A percentile compares a stretch with the other conserved stretches of the same genome.
phyloP scores from a whole-genome alignment of 1,139 yeast species.

The Pneumocystis carinii region DNA sequence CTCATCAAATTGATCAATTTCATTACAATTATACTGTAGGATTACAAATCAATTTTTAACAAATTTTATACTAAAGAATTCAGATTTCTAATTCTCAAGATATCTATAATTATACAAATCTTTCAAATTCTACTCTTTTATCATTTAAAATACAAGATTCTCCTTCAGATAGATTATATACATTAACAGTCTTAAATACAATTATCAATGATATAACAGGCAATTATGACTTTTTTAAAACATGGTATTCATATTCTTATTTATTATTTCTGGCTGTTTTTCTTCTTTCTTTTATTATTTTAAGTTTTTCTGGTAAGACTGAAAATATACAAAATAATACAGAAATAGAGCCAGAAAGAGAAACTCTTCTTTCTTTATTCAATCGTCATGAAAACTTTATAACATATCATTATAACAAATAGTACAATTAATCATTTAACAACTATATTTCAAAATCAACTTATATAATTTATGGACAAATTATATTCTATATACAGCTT shows the following conservation, averaged over 20 bases:
- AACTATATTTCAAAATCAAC: too few species aligned
- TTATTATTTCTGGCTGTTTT: not conserved
- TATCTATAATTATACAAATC: not conserved
- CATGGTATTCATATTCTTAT: not conserved
- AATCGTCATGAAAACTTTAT: not conserved
- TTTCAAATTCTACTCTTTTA: not conserved
- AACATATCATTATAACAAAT: not conserved
- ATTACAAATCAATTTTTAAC: not conserved
- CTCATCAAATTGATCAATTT: not conserved
- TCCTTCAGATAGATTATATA: not conserved
- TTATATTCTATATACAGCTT: too few species aligned
- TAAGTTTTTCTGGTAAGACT: not conserved
- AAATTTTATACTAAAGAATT: not conserved
- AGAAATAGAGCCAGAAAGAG: not conserved
- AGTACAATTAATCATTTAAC: not conserved
- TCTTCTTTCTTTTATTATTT: not conserved
- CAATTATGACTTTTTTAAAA: not conserved
- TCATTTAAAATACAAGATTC: not conserved
- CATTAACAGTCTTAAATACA: not conserved
- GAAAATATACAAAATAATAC: not conserved
- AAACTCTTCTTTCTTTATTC: not conserved
- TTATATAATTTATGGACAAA: too few species aligned
- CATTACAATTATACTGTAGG: not conserved
- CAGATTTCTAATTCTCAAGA: not conserved
- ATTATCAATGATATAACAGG: not conserved